Base-by-base conservation (phyloP, 2,329 filamentous ascomycete species). In the Coniochaeta prunicola region DNA sequence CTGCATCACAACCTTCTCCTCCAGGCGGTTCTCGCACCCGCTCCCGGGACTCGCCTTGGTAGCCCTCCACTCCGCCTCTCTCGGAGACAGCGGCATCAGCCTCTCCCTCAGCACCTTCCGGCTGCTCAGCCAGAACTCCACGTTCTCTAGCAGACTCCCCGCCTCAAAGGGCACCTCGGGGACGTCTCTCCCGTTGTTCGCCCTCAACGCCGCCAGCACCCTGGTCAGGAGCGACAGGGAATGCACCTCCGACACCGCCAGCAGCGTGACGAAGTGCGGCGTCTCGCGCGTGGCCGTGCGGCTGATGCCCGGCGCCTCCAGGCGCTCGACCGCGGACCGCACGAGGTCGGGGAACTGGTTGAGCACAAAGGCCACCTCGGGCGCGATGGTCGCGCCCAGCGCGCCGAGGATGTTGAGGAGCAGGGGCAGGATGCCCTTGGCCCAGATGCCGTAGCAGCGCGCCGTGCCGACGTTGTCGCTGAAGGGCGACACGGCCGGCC, bases 361-460 rank as follows among this genome's bases (percentile, higher is more conserved):
- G 30, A 99, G 80, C 69, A 97, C 96, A 59, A 87, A 87, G 0
- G 89, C 84, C 6, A 97, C 85, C 71, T 99, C 94, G 0, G 88
- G 85, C 0, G 92, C 92, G 53, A 96, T 85, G 1, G 90, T 89
- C 1, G 86, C 82, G 12, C 92, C 91, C 19, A 99, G 85, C 12
- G 90, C 86, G 60, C 88, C 85, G 21, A 99, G 82, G 30, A 99
- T 80, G 71, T 97, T 97, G 50, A 99, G 81, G 61, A 93, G 88
- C 19, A 99, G 77, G 0, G 94, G 94, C 3, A 99, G 79, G 59
- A 97, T 83, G 1, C 91, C 94, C 64, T 90, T 89, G 21, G 86
- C 85, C 94, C 94, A 99, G 67, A 97, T 92, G 57, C 83, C 83
- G 75, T 96, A 96, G 68, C 96, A 86, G 28, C 93, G 86, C 62